Conservation (phyloP, 1,284 basidiomycete species). For the Rhodotorula sp. region DNA sequence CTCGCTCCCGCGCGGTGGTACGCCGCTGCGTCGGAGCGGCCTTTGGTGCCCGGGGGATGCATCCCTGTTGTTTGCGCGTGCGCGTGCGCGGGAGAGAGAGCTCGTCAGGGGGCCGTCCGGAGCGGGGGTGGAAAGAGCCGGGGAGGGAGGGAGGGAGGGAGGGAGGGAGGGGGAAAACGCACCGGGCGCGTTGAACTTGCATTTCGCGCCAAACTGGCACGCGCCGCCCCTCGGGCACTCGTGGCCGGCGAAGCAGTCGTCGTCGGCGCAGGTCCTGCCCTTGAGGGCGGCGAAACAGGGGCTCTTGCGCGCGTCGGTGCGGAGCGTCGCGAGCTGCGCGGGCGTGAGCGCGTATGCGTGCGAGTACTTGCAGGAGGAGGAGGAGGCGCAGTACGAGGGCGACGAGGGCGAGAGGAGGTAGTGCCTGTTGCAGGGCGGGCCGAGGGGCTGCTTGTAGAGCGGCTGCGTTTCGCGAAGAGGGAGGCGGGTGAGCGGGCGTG, state of each 20-base stretch:
- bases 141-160: background rate
- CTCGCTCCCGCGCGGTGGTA: background rate
- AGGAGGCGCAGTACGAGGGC: conserved; percentile 9
- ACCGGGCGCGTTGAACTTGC: conserved; percentile 20
- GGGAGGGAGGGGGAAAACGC: background rate
- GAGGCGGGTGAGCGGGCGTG: background rate
- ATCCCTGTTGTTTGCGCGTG: conserved; percentile 2
- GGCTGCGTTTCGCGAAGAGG: background rate
- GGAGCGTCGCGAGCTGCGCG: conserved; percentile 52
- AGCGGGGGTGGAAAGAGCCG: background rate
- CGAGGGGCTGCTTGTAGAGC: conserved; percentile 49
- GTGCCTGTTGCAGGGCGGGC: conserved; percentile 54
- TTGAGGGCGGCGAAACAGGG: conserved; percentile 49
- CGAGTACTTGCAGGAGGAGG: conserved; percentile 51
- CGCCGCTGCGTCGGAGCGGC: conserved; percentile 7
- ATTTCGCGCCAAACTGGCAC: conserved; percentile 19
- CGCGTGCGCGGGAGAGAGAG: background rate
- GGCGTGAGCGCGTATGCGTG: conserved; percentile 54
- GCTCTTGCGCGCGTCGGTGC: conserved; percentile 54
- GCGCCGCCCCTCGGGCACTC: conserved; percentile 13
- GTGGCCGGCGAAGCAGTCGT: conserved; percentile 22
- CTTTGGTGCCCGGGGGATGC: conserved; percentile 21
- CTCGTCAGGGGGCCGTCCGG: background rate
- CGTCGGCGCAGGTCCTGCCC: conserved; percentile 6
- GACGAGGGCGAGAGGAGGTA: background rate